phyloP scores from a whole-genome alignment of 1,284 basidiomycete genomes.

The Serendipita sp. region DNA sequence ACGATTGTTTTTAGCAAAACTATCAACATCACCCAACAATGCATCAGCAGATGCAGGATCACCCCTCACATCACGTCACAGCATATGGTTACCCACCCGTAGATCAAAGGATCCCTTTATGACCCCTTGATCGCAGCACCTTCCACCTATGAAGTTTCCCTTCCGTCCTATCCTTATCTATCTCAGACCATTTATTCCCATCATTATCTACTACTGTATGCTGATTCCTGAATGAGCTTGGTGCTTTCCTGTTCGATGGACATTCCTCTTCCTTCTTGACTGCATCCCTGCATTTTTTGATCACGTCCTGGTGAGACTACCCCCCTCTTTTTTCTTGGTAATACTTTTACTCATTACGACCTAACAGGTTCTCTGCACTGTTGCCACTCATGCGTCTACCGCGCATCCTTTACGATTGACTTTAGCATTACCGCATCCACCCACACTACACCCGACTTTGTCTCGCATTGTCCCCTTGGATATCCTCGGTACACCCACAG shows the following conservation, averaged over 20 bases:
- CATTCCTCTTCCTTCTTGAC: no score
- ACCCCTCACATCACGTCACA: background rate
- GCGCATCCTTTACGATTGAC: no score
- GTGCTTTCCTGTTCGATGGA: background rate
- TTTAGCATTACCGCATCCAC: no score
- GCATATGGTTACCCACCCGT: background rate
- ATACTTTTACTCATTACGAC: no score
- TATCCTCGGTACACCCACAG: no score
- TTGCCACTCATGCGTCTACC: no score
- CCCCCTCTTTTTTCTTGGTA: no score
- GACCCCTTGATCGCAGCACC: background rate
- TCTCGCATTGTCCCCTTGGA: no score
- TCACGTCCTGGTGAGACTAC: no score
- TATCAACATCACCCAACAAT: background rate
- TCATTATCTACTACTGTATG: constrained; percentile 1
- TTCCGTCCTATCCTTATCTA: background rate
- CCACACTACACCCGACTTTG: no score
- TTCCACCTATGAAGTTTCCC: background rate
- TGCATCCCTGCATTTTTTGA: no score
- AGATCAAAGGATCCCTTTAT: background rate
- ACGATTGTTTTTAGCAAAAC: background rate
- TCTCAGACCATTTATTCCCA: background rate
- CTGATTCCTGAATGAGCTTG: constrained; percentile 1
- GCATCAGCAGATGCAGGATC: background rate
- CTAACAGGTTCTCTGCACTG: no score